A percentile compares a stretch with the other conserved stretches of the same genome.
These are phyloP conservation scores for Penicillium sp. DNA, from an alignment of 2,329 filamentous ascomycete genomes.

Conservation along the genomic window DNA sequence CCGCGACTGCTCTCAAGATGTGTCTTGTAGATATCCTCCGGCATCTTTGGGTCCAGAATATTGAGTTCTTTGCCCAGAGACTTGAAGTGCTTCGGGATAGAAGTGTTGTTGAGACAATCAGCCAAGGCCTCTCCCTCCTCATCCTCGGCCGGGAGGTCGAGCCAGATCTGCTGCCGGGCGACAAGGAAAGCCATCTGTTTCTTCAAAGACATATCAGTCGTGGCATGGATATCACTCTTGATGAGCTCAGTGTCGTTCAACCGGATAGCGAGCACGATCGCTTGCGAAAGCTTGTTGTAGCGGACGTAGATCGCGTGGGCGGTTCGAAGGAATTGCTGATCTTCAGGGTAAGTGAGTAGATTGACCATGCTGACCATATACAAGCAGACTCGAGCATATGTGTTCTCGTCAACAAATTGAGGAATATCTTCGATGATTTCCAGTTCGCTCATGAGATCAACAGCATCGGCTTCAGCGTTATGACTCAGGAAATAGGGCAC, in stretches of 20 bases:
- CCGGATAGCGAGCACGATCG: conserved; percentile 86
- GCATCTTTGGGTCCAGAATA: conserved; percentile 89
- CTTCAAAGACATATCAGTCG: conserved; percentile 70
- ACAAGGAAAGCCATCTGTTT: conserved; percentile 92
- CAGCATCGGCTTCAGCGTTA: conserved; percentile 95
- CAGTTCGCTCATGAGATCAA: conserved; percentile 91
- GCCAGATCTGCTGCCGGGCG: conserved; percentile 77
- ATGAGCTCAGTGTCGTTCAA: conserved; percentile 82
- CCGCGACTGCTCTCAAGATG: conserved; percentile 92
- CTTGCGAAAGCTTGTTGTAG: conserved; percentile 87
- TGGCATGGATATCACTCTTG: conserved; percentile 67
- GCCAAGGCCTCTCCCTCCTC: conserved; percentile 65
- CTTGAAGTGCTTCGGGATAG: conserved; percentile 86
- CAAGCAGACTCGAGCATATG: conserved; percentile 81
- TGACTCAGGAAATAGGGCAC: conserved; percentile 93
- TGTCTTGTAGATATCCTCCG: conserved; percentile 98
- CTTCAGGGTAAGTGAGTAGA: conserved; percentile 91
- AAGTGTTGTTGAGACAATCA: conserved; percentile 79
- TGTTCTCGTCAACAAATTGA: conserved; percentile 84
- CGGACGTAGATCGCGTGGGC: conserved; percentile 88
- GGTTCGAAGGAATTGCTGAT: conserved; percentile 85
- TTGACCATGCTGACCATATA: conserved; percentile 99
- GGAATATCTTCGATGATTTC: conserved; percentile 93
- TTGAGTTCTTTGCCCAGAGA: conserved; percentile 90
- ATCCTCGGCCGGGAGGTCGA: conserved; percentile 56